A percentile compares a stretch with the other conserved stretches of the same genome.
These are phyloP conservation scores for Silene uniflora DNA, from an alignment of 148 eudicot species.

Conservation along the genomic window DNA sequence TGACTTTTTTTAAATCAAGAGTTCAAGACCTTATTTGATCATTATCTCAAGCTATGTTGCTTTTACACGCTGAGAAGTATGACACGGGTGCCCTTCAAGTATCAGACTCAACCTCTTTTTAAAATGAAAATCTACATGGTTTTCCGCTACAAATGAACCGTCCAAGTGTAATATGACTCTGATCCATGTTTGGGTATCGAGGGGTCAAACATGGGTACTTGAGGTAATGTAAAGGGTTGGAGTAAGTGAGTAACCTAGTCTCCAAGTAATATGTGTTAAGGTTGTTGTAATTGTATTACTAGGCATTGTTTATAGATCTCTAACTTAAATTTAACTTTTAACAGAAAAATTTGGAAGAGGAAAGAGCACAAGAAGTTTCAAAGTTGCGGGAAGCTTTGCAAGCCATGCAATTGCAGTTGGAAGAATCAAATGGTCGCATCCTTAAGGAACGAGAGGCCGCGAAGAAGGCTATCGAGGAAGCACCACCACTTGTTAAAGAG, in stretches of 20 bases:
- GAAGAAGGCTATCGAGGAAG: constrained; percentile 84
- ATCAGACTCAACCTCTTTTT: not conserved
- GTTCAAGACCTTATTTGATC: not conserved
- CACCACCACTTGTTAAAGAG: constrained; percentile 88
- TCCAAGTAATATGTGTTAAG: not conserved
- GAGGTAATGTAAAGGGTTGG: not conserved
- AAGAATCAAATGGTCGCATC: constrained; percentile 65
- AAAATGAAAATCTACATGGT: not conserved
- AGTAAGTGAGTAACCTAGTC: not conserved
- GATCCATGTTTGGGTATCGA: not conserved
- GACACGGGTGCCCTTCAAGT: not conserved
- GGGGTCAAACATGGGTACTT: not conserved
- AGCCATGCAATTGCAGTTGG: constrained; percentile 62
- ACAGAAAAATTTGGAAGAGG: constrained; percentile 91
- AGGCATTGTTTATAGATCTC: not conserved
- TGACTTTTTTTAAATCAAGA: not conserved
- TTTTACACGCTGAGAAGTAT: not conserved
- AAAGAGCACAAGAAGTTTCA: constrained; percentile 79
- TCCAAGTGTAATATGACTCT: not conserved
- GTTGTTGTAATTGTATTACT: constrained; percentile 9
- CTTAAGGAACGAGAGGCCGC: constrained; percentile 82
- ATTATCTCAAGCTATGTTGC: not conserved
- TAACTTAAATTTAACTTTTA: constrained; percentile 8
- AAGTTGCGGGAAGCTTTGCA: constrained; percentile 77
- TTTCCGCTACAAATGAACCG: not conserved